Conservation (phyloP, 2,329 filamentous ascomycete genomes). For the Ophiosphaerella narmari region DNA sequence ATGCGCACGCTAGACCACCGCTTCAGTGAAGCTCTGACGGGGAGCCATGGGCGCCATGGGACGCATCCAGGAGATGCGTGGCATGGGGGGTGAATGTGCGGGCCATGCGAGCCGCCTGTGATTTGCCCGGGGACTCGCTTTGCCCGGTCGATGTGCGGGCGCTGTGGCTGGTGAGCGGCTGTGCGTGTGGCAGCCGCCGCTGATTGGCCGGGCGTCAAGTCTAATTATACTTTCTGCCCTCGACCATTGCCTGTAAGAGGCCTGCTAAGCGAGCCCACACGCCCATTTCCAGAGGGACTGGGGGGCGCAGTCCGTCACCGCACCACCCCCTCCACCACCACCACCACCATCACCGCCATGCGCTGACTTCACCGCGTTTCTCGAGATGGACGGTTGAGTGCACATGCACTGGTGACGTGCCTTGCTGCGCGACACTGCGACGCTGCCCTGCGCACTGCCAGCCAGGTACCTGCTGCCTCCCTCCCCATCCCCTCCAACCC, state of each 20-base stretch:
- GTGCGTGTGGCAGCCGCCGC: slow-evolving; percentile 13
- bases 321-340: too few relatives aligned
- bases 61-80: slow-evolving; percentile 11
- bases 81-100: slow-evolving; percentile 16
- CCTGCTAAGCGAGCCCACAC: slow-evolving; percentile 20
- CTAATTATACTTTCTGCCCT: slow-evolving; percentile 20
- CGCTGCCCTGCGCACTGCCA: not conserved
- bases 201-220: slow-evolving; percentile 17
- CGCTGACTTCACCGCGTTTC: slow-evolving; percentile 37
- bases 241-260: slow-evolving; percentile 29
- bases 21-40: slow-evolving; percentile 25
- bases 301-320: slow-evolving; percentile 17
- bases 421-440: slow-evolving; percentile 11
- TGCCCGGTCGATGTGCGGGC: slow-evolving; percentile 19
- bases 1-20: slow-evolving; percentile 35
- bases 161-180: slow-evolving; percentile 36
- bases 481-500: too few relatives aligned
- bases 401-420: not conserved
- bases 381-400: not conserved
- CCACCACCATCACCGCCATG: not conserved
- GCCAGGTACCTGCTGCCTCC: too few relatives aligned
- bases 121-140: slow-evolving; percentile 30
- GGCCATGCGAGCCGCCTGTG: slow-evolving; percentile 18
- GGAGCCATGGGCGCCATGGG: slow-evolving; percentile 14
- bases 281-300: slow-evolving; percentile 8